phyloP scores from a whole-genome alignment of 2,329 filamentous ascomycete genomes.

The Trichoderma pleuroti region DNA sequence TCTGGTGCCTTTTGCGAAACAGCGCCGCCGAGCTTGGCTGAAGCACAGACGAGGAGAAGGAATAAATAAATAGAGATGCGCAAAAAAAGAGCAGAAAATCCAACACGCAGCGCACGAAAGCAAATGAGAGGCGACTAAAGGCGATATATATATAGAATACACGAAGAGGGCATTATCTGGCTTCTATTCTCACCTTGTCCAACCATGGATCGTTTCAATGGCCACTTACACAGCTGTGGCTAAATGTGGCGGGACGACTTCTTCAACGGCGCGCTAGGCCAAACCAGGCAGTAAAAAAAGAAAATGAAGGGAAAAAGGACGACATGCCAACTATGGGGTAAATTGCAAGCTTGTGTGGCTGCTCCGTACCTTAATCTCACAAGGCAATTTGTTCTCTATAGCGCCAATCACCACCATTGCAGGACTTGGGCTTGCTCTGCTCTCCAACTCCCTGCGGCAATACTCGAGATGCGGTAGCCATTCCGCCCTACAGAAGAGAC shows the following conservation, averaged over 20 bases:
- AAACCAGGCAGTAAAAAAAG: background rate
- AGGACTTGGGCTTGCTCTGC: background rate
- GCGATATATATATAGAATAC: background rate
- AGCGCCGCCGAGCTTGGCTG: conserved; percentile 8
- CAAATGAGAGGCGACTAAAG: background rate
- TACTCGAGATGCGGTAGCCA: conserved; percentile 13
- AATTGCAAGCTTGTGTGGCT: background rate
- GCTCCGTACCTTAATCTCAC: background rate
- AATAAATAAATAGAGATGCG: background rate
- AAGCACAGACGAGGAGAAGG: background rate
- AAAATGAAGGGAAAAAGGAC: background rate
- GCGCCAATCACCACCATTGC: background rate
- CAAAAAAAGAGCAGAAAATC: background rate
- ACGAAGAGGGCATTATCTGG: background rate
- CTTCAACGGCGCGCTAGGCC: background rate
- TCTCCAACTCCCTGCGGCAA: background rate
- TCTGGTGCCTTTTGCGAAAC: conserved; percentile 4
- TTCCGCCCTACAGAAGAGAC: conserved; percentile 19
- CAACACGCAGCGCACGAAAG: background rate
- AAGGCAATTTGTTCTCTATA: conserved; percentile 3
- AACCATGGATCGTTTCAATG: background rate
- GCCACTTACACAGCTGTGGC: conserved; percentile 18
- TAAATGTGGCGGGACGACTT: conserved; percentile 6
- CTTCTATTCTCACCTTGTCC: background rate
- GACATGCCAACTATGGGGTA: conserved; percentile 4